Conservation (phyloP, 2,329 filamentous ascomycete species). For the Aureobasidium uvarum region DNA sequence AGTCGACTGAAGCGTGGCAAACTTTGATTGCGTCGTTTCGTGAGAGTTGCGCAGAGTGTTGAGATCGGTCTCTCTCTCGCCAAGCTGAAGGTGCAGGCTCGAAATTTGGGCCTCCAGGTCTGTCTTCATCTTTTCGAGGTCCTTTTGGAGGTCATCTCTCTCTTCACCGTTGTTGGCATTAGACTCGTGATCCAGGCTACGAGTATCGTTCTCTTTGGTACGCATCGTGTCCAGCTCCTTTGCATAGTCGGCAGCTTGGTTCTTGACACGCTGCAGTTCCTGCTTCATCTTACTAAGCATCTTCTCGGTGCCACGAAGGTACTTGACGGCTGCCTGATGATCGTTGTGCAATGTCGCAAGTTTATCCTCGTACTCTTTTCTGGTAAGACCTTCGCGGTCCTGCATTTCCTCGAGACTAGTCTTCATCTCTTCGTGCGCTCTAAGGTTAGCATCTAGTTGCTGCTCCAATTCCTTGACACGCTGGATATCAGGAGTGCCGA, state of each 20-base stretch:
- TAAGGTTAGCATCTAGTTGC: slow-evolving; percentile 72
- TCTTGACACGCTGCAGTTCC: slow-evolving; percentile 88
- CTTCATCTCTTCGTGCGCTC: slow-evolving; percentile 84
- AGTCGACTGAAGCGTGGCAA: slow-evolving; percentile 52
- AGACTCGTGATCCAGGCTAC: slow-evolving; percentile 30
- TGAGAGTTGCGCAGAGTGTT: slow-evolving; percentile 60
- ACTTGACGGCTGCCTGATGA: slow-evolving; percentile 96
- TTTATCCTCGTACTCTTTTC: slow-evolving; percentile 86
- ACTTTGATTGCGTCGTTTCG: slow-evolving; percentile 42
- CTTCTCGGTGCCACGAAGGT: slow-evolving; percentile 97
- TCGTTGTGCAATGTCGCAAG: slow-evolving; percentile 92
- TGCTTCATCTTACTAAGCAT: slow-evolving; percentile 99
- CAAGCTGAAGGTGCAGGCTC: slow-evolving; percentile 67
- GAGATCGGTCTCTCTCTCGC: slow-evolving; percentile 64
- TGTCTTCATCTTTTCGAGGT: slow-evolving; percentile 67
- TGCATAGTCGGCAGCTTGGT: slow-evolving; percentile 78
- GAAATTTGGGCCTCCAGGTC: slow-evolving; percentile 72
- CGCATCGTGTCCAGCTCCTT: slow-evolving; percentile 62
- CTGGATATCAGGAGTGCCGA: slow-evolving; percentile 70
- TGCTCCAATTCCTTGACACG: slow-evolving; percentile 84
- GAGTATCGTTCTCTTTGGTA: slow-evolving; percentile 30
- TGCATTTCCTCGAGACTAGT: slow-evolving; percentile 73
- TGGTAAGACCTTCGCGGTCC: slow-evolving; percentile 78
- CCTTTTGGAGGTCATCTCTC: slow-evolving; percentile 62
- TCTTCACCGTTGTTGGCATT: slow-evolving; percentile 70